phyloP scores from a whole-genome alignment of 257 asterid genomes.

The Salvia splendens region DNA sequence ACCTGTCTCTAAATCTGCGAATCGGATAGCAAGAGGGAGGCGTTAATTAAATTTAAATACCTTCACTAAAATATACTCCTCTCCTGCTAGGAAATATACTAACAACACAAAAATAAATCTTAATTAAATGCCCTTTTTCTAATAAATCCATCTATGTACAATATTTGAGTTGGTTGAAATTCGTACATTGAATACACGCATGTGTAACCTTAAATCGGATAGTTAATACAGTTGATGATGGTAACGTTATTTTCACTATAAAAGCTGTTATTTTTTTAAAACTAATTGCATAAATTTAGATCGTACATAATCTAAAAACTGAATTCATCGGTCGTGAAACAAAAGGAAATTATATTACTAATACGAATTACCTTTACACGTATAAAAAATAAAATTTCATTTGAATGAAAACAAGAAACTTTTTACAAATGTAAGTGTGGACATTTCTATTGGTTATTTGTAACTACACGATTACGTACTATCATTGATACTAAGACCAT shows the following conservation, averaged over 20 bases:
- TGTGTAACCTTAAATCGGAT: not conserved
- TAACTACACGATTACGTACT: too few species aligned
- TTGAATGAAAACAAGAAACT: not conserved
- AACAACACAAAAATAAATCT: not conserved
- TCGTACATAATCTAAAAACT: not conserved
- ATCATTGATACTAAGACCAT: too few species aligned
- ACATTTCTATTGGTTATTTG: not conserved
- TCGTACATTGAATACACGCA: not conserved
- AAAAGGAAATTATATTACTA: not conserved
- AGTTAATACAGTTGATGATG: slow-evolving; percentile 1
- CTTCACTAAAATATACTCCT: too few species aligned
- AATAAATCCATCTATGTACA: not conserved
- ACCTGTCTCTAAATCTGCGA: too few species aligned
- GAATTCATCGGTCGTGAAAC: not conserved
- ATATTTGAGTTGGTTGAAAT: not conserved
- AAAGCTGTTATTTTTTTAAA: not conserved
- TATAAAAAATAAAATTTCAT: not conserved
- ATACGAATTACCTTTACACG: not conserved
- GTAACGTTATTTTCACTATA: not conserved
- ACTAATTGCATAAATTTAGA: not conserved
- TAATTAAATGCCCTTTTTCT: not conserved
- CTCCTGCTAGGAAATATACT: not conserved
- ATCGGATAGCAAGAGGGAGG: too few species aligned
- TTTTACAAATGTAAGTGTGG: not conserved
- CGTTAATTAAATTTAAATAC: too few species aligned